Evolutionary conservation across 345 rosid genomes (phyloP).

Genomic region (Eucalyptus tenuipes): DNA sequence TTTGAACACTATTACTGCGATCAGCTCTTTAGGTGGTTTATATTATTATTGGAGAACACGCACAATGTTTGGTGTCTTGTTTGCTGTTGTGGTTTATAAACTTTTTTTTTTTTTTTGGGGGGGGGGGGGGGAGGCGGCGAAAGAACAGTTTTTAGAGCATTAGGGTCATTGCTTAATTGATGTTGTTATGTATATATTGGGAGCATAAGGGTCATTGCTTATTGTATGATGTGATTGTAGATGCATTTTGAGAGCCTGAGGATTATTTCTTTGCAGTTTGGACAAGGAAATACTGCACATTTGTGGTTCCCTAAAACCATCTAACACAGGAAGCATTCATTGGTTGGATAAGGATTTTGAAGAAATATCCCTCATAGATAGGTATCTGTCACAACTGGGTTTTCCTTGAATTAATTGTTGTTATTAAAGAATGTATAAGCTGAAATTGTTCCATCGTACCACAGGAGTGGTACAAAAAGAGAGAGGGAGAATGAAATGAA

Average conservation of each 20-base stretch:
- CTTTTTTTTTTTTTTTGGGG: background rate
- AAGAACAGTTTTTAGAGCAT: background rate
- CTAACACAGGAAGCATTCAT: constrained; percentile 42
- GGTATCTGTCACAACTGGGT: constrained; percentile 9
- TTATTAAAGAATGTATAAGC: background rate
- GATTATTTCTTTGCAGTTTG: constrained; percentile 31
- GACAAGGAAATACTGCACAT: constrained; percentile 71
- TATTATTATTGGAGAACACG: background rate
- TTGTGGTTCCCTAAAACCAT: constrained; percentile 47
- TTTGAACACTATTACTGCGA: background rate
- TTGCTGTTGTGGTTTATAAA: background rate
- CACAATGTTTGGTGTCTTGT: background rate
- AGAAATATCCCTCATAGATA: constrained; percentile 11
- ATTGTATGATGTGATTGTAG: background rate
- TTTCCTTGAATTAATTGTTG: background rate
- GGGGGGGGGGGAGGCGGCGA: too few relatives aligned
- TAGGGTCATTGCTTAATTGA: background rate
- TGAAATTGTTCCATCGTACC: background rate
- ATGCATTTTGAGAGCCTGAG: background rate
- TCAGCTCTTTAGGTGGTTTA: background rate
- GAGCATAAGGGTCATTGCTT: background rate
- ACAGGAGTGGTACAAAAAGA: constrained; percentile 28
- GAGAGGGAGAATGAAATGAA: constrained; percentile 12
- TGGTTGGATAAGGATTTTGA: constrained; percentile 44
- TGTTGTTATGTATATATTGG: background rate